phyloP scores from a whole-genome alignment of 352 stramenopile species.

The Detonula confervacea region DNA sequence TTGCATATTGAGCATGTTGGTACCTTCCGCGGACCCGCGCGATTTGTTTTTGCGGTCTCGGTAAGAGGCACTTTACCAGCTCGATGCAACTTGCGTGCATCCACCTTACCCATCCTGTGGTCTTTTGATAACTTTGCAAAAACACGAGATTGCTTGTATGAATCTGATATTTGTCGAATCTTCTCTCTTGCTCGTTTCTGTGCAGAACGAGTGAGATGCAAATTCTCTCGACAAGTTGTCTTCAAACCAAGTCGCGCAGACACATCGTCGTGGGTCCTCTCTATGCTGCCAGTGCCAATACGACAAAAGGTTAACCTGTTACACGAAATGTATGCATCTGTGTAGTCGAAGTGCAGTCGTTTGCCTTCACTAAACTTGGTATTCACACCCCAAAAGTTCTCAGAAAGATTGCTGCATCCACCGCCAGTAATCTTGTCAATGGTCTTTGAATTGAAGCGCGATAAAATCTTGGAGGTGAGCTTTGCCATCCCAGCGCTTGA shows the following conservation, averaged over 20 bases:
- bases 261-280: neutral
- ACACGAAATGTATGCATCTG: neutral
- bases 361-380: slow-evolving; percentile 20
- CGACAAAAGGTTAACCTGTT: neutral
- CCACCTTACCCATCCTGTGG: neutral
- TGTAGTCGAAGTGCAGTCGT: neutral
- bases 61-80: neutral
- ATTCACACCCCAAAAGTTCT: slow-evolving; percentile 9
- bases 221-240: neutral
- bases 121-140: neutral
- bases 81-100: neutral
- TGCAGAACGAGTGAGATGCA: no score
- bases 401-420: slow-evolving; percentile 21
- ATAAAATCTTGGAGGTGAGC: neutral
- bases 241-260: neutral
- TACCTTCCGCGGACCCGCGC: neutral
- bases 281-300: neutral
- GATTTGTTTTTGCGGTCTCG: neutral
- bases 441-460: slow-evolving; percentile 9
- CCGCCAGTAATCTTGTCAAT: slow-evolving; percentile 8
- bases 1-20: neutral
- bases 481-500: neutral
- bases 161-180: no score
- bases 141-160: neutral
- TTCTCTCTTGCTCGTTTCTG: neutral